Conservation (phyloP, 306 rosid genomes). For the Fagus sylvatica region DNA sequence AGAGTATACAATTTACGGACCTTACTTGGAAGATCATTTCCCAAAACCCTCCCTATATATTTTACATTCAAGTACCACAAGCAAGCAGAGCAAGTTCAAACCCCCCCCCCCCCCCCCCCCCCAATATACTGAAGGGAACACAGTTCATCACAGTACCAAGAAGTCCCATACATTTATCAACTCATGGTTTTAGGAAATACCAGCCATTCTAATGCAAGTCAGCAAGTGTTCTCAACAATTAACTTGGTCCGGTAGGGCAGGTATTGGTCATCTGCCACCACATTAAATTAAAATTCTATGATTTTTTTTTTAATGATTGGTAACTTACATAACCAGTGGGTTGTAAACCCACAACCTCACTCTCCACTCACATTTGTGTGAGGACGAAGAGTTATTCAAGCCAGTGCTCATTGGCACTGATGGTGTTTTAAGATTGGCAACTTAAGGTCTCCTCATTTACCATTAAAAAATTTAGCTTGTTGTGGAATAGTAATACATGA, state of each 20-base stretch:
- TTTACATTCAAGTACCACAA: not conserved
- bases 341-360: too few relatives aligned
- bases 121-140: not conserved
- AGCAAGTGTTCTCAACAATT: not conserved
- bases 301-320: not conserved
- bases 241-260: not conserved
- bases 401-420: too few relatives aligned
- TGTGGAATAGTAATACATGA: not conserved
- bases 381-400: too few relatives aligned
- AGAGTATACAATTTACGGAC: not conserved
- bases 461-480: not conserved
- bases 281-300: not conserved
- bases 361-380: too few relatives aligned
- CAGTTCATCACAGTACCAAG: not conserved
- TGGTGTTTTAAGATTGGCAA: not conserved
- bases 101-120: not conserved
- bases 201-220: not conserved
- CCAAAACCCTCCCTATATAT: not conserved
- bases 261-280: not conserved
- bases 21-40: not conserved
- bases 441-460: not conserved
- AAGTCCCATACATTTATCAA: not conserved
- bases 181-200: not conserved
- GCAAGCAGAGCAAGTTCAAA: not conserved
- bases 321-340: too few relatives aligned